phyloP scores from a whole-genome alignment of 192 early-diverging fungal genomes.

The Coemansia sp. region DNA sequence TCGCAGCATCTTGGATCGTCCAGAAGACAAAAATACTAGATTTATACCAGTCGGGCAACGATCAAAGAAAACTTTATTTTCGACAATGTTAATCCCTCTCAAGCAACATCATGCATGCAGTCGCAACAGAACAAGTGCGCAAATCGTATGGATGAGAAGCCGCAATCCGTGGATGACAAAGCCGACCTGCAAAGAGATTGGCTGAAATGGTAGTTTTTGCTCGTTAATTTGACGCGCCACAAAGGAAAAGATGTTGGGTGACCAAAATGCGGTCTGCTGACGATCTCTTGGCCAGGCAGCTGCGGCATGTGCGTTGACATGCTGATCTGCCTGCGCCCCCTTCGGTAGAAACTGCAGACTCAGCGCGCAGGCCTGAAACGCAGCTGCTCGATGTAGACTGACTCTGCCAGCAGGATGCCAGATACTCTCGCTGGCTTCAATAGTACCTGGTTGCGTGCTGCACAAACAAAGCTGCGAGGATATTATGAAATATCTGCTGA shows the following conservation, averaged over 20 bases:
- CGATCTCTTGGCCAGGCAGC: too few relatives aligned
- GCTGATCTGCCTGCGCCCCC: neutral
- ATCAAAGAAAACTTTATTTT: neutral
- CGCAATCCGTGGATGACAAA: neutral
- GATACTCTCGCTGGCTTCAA: neutral
- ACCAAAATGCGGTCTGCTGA: too few relatives aligned
- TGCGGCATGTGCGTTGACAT: neutral
- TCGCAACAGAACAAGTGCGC: neutral
- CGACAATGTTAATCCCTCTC: neutral
- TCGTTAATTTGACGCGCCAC: neutral
- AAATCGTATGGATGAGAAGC: neutral
- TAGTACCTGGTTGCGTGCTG: neutral
- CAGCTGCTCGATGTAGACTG: too few relatives aligned
- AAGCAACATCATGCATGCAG: neutral
- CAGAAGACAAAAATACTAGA: neutral
- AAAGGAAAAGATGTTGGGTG: neutral
- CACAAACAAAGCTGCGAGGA: neutral
- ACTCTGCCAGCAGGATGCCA: too few relatives aligned
- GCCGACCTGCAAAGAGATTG: neutral
- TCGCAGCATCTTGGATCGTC: neutral
- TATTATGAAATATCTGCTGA: neutral
- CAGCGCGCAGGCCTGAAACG: too few relatives aligned
- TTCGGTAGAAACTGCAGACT: conserved; percentile 4
- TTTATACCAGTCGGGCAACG: neutral
- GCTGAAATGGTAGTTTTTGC: neutral